Evolutionary conservation across 2,329 filamentous ascomycete species (phyloP), one percentile per base, ranked within the genome.

Genomic region (Phialophora macrospora): DNA sequence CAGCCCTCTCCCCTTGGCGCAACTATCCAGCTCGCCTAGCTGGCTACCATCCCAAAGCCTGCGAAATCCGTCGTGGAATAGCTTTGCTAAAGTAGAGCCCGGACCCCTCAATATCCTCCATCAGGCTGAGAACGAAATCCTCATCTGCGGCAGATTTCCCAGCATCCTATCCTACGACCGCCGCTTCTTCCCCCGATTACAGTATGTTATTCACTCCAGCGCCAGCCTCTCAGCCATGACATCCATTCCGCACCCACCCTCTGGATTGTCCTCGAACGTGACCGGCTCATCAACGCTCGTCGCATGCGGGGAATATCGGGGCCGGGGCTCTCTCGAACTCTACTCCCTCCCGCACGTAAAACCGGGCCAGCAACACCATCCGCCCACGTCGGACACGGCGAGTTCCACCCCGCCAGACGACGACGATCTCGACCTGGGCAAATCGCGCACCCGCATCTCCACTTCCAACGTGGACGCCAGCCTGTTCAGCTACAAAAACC

Each of bases 161-260:
- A 93, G 88, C 72, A 91, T 97, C 63, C 81, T 97, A 3, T 90
- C 92, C 74, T 98, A 97, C 78, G 93, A 97, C 74, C 87, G 93
- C 3, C 89, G 94, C 52, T 92, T 87, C 77, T 96, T 97, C 73
- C 91, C 92, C 0, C 85, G 86, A 17, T 84, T 97, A 7, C 85
- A 87, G 66, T 89, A 87, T 5, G 92, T 92, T 0, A 88, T 97
- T 9, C 88, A 96, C 77, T 96, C 92, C 0, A 93, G 93, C 1
- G 92, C 91, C 0, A 84, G 90, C 5, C 83, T 97, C 11, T 87
- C 88, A 0, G 79, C 93, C 9, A 90, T 80, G 44, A 73, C 75
- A 4, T 64, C 90, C 0, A 86, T 87, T 68, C 86, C 89, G 0
- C 89, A 88, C 73, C 84, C 89, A 0, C 84, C 87, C 12, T 74